These are phyloP conservation scores for Tolypocladium nubicola DNA, from an alignment of 2,329 filamentous ascomycete genomes.

Conservation along the genomic window DNA sequence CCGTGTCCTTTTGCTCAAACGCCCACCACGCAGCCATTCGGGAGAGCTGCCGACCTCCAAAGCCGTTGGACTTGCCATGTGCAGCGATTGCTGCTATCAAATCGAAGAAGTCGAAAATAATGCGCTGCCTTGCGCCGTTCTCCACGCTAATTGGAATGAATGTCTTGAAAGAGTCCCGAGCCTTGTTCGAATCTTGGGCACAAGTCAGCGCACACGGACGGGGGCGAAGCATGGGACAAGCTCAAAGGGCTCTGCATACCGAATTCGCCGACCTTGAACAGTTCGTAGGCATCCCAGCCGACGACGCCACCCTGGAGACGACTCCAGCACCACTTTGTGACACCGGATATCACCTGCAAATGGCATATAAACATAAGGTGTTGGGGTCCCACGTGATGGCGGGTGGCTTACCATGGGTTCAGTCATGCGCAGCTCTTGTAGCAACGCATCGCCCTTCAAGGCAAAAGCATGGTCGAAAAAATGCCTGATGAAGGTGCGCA, in stretches of 20 bases:
- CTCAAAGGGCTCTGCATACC: constrained; percentile 39
- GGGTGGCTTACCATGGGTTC: constrained; percentile 70
- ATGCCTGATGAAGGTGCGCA: constrained; percentile 84
- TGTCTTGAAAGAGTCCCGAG: constrained; percentile 86
- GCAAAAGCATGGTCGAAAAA: constrained; percentile 68
- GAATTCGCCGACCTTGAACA: constrained; percentile 89
- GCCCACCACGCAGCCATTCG: constrained; percentile 98
- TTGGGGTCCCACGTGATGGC: not conserved
- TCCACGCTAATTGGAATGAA: constrained; percentile 94
- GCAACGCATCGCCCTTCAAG: constrained; percentile 58
- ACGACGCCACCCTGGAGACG: constrained; percentile 84
- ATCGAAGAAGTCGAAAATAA: constrained; percentile 96
- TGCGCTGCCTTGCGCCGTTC: constrained; percentile 71
- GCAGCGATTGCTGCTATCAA: constrained; percentile 83
- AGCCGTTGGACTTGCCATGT: constrained; percentile 84
- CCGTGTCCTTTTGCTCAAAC: constrained; percentile 80
- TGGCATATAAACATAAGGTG: not conserved
- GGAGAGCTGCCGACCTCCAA: constrained; percentile 87
- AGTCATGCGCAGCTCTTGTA: constrained; percentile 81
- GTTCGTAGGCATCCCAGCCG: constrained; percentile 92
- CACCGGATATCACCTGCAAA: constrained; percentile 74
- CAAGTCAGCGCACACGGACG: not conserved
- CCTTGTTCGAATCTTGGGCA: constrained; percentile 71
- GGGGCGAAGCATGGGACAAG: not conserved
- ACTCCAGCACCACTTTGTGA: constrained; percentile 98